A percentile compares a stretch with the other conserved stretches of the same genome.
phyloP scores from a whole-genome alignment of 768 basidiomycete species.

The Coprinopsis cinerea region DNA sequence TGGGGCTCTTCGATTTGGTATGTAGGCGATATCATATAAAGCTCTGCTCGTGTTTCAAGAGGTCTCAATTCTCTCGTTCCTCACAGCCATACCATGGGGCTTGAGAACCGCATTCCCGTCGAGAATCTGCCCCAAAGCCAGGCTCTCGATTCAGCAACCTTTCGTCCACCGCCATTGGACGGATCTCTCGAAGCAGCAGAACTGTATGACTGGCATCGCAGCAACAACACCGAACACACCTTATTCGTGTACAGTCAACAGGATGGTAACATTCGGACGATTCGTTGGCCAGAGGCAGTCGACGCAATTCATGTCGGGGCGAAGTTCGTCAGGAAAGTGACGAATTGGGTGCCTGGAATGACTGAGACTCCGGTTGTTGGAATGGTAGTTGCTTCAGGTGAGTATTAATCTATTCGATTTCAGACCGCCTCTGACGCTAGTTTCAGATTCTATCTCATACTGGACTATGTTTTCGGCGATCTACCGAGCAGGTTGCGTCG shows the following conservation, averaged over 20 bases:
- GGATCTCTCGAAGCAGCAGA: conserved; percentile 15
- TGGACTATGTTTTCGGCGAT: conserved; percentile 29
- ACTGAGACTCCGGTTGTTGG: conserved; percentile 19
- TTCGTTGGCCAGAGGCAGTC: conserved; percentile 13
- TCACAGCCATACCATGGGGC: no score
- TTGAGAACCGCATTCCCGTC: not conserved
- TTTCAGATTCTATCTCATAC: conserved; percentile 28
- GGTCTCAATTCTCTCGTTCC: no score
- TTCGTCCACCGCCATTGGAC: not conserved
- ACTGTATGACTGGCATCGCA: conserved; percentile 26
- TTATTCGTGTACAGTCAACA: conserved; percentile 21
- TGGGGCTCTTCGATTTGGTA: no score
- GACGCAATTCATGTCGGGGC: conserved; percentile 16
- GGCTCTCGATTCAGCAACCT: not conserved
- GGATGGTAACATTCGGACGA: not conserved
- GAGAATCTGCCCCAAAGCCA: not conserved
- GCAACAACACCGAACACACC: conserved; percentile 22
- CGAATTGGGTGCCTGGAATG: not conserved
- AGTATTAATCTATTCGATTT: not conserved
- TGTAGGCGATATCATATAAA: no score
- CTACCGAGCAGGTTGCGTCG: conserved; percentile 31
- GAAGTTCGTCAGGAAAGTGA: conserved; percentile 12
- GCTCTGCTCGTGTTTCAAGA: no score
- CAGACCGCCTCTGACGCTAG: not conserved
- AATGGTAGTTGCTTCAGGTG: conserved; percentile 24